These are phyloP conservation scores for Melastoma malabathricum DNA, from an alignment of 345 rosid species.

Conservation along the genomic window DNA sequence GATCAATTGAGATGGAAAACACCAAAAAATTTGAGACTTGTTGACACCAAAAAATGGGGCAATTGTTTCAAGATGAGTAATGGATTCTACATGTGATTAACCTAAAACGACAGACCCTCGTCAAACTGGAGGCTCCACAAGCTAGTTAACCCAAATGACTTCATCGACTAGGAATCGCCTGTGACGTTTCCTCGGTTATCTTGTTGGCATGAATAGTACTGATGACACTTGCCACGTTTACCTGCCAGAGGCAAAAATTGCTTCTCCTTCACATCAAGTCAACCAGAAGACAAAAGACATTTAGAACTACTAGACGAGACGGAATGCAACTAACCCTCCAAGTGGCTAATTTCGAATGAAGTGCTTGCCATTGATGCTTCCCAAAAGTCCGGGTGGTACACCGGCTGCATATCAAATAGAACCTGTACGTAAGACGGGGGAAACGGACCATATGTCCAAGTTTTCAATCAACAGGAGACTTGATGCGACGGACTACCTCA, in stretches of 20 bases:
- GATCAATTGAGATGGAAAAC: no score
- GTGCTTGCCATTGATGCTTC: conserved; percentile 53
- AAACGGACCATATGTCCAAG: no score
- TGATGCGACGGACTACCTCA: conserved; percentile 28
- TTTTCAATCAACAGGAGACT: not conserved
- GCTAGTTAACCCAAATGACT: no score
- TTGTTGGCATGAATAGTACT: conserved; percentile 79
- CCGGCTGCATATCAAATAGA: conserved; percentile 32
- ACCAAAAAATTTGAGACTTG: no score
- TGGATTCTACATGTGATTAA: no score
- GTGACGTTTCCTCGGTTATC: conserved; percentile 67
- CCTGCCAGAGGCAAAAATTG: conserved; percentile 18
- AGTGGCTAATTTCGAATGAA: conserved; percentile 50
- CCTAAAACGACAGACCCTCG: no score
- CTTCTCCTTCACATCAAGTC: no score
- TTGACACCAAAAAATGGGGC: no score
- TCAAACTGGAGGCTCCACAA: no score
- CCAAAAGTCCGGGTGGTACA: conserved; percentile 69
- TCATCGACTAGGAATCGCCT: conserved; percentile 45
- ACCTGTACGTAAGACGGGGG: not conserved
- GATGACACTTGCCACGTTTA: conserved; percentile 56
- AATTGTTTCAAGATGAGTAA: no score
- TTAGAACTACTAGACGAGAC: not conserved
- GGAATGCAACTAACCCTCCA: conserved; percentile 53
- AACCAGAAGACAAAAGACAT: no score